These are phyloP conservation scores for Tulasnella sp. DNA, from an alignment of 768 basidiomycete species.

Conservation along the genomic window DNA sequence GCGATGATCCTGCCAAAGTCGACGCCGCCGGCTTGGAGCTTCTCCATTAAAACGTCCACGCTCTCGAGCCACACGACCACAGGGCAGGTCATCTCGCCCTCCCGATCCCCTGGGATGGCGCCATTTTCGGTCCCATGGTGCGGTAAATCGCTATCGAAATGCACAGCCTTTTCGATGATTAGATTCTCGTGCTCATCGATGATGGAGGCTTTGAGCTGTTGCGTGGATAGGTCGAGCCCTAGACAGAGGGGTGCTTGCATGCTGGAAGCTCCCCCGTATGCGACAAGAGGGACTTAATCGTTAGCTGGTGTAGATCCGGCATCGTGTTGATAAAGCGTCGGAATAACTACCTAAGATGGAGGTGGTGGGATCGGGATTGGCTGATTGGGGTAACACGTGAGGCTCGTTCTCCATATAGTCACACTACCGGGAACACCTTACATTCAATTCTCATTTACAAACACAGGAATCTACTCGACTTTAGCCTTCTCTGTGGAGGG, in stretches of 20 bases:
- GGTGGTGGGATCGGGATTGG: too few species aligned
- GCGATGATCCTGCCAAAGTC: slow-evolving; percentile 46
- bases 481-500: neutral
- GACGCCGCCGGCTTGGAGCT: slow-evolving; percentile 46
- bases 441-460: too few species aligned
- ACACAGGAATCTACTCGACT: too few species aligned
- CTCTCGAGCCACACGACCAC: slow-evolving; percentile 80
- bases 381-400: too few species aligned
- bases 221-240: slow-evolving; percentile 78
- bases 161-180: slow-evolving; percentile 56
- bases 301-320: too few species aligned
- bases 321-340: too few species aligned
- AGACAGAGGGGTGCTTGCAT: slow-evolving; percentile 37
- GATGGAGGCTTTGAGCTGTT: slow-evolving; percentile 68
- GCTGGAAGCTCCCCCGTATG: too few species aligned
- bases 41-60: slow-evolving; percentile 59
- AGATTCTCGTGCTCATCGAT: slow-evolving; percentile 44
- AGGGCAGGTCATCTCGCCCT: slow-evolving; percentile 67
- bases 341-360: too few species aligned
- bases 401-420: too few species aligned
- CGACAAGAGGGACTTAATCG: too few species aligned
- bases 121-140: slow-evolving; percentile 54
- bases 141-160: slow-evolving; percentile 72
- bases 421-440: too few species aligned
- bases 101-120: slow-evolving; percentile 47